phyloP scores from a whole-genome alignment of 352 stramenopile genomes.

The Pythium folliculosum region DNA sequence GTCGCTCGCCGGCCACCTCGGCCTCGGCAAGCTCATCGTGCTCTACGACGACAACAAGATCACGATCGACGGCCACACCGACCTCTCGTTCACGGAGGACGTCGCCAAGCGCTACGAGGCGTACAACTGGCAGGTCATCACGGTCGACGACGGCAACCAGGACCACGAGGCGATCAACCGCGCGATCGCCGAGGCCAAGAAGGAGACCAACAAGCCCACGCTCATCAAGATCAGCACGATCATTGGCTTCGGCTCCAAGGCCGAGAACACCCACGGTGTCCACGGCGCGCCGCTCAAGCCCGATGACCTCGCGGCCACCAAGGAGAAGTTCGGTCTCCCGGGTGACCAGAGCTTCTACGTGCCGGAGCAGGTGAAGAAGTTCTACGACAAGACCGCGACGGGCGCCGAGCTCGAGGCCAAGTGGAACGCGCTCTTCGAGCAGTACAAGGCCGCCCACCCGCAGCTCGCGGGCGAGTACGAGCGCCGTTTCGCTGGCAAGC shows the following conservation, averaged over 20 bases:
- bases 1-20: slow-evolving; percentile 97
- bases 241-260: slow-evolving; percentile 96
- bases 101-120: slow-evolving; percentile 97
- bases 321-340: slow-evolving; percentile 92
- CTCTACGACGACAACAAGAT: slow-evolving; percentile 99
- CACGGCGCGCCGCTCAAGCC: slow-evolving; percentile 96
- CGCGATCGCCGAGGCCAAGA: slow-evolving; percentile 95
- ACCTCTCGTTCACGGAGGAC: slow-evolving; percentile 98
- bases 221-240: slow-evolving; percentile 98
- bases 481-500: slow-evolving; percentile 91
- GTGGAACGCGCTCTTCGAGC: slow-evolving; percentile 91
- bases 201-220: slow-evolving; percentile 94
- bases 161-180: slow-evolving; percentile 92
- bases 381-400: slow-evolving; percentile 83
- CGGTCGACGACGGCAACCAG: slow-evolving; percentile 94
- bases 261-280: slow-evolving; percentile 92
- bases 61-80: slow-evolving; percentile 97
- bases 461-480: slow-evolving; percentile 94
- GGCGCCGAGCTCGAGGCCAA: slow-evolving; percentile 77
- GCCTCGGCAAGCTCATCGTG: slow-evolving; percentile 98
- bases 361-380: slow-evolving; percentile 92
- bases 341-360: slow-evolving; percentile 93
- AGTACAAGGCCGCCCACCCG: slow-evolving; percentile 91
- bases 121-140: slow-evolving; percentile 98
- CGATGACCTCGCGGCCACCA: slow-evolving; percentile 92